Base-by-base conservation (phyloP, 1,139 yeast species). In the Taiozyma sp. region DNA sequence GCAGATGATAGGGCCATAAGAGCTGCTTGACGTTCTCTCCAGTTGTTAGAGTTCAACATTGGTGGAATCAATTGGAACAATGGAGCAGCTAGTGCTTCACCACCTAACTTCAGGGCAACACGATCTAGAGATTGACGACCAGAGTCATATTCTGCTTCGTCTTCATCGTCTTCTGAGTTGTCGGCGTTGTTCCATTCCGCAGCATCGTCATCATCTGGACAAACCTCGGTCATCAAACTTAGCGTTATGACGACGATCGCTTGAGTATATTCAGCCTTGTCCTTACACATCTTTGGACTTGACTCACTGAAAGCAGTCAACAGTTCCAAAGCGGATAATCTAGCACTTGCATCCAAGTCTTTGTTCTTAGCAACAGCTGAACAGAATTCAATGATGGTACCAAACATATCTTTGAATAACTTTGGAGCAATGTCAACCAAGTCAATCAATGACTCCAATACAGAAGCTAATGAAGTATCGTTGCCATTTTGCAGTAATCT, bases 1-100 rank as follows among this genome's bases (percentile, higher is more conserved):
- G 96, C 97, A 10, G 96, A 86, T 1, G 97, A 90, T 45, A 93
- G 74, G 0, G 97, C 98, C 98, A 93, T 93, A 53, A 93, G 74
- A 2, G 98, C 96, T 16, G 97, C 99, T 68, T 91, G 97, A 56
- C 97, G 85, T 68, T 91, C 96, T 68, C 96, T 84, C 99, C 99
- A 93, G 56, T 82, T 80, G 41, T 72, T 65, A 2, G 96, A 85
- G 52, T 75, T 75, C 36, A 88, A 71, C 96, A 93, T 87, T 51
- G 80, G 81, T 14, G 97, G 97, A 56, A 93, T 75, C 69, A 83
- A 87, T 64, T 86, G 90, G 71, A 93, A 93, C 53, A 93, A 74
- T 24, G 96, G 96, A 24, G 84, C 85, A 16, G 96, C 95, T 57
- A 93, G 76, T 10, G 86, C 76, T 64, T 84, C 86, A 43, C 97